Evolutionary conservation across 2,329 filamentous ascomycete species (phyloP).

Genomic region (Alternaria arborescens): DNA sequence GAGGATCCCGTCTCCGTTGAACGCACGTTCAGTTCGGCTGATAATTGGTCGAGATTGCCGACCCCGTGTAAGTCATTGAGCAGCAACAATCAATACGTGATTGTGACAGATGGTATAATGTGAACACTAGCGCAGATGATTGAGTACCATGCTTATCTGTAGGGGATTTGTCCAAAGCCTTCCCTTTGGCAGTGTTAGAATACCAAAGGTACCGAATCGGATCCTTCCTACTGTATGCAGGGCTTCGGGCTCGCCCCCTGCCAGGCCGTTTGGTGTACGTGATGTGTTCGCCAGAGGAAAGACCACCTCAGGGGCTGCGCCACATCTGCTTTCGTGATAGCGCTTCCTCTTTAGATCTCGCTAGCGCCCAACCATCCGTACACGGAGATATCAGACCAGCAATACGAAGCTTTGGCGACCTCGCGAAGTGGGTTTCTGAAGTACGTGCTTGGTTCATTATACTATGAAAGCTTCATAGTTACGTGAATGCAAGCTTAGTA

Average conservation of each 20-base stretch:
- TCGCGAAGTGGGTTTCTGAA: not conserved
- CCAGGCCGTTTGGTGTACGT: not conserved
- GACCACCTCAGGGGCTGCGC: slow-evolving; percentile 18
- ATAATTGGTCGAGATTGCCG: not conserved
- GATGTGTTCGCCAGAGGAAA: slow-evolving; percentile 20
- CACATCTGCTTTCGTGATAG: slow-evolving; percentile 12
- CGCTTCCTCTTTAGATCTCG: slow-evolving; percentile 1
- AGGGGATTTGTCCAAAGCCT: too few species aligned
- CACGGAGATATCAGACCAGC: slow-evolving; percentile 7
- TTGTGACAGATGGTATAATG: not conserved
- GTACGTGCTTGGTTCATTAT: not conserved
- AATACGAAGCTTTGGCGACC: not conserved
- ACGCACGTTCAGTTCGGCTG: slow-evolving; percentile 8
- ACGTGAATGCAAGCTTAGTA: not conserved
- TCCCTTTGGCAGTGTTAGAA: not conserved
- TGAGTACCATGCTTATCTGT: not conserved
- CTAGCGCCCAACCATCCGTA: slow-evolving; percentile 5
- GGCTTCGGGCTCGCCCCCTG: not conserved
- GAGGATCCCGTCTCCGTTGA: slow-evolving; percentile 4
- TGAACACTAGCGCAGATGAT: not conserved
- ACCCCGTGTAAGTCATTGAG: not conserved
- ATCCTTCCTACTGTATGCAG: not conserved
- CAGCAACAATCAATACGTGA: not conserved
- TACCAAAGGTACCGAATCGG: not conserved
- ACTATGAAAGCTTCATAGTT: not conserved